phyloP scores from a whole-genome alignment of 2,329 filamentous ascomycete species.

The Blastomyces emzantsi region DNA sequence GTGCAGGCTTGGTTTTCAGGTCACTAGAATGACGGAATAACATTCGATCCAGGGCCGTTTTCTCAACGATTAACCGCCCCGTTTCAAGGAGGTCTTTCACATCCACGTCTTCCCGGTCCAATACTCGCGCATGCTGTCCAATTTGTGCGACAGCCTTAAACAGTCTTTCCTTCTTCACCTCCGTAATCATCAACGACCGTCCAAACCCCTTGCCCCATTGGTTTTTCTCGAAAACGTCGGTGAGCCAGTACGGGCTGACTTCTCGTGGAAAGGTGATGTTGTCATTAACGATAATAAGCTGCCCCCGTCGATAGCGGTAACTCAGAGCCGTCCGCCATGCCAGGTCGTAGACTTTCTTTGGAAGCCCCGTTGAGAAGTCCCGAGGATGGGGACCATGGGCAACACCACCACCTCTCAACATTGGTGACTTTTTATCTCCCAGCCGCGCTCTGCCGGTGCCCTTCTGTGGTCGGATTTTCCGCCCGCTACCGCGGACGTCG shows the following conservation, averaged over 20 bases:
- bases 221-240: constrained; percentile 61
- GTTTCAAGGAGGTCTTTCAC: constrained; percentile 89
- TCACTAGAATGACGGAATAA: constrained; percentile 54
- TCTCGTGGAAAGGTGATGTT: constrained; percentile 56
- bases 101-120: constrained; percentile 71
- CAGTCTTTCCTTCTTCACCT: constrained; percentile 51
- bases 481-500: constrained; percentile 74
- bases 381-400: constrained; percentile 82
- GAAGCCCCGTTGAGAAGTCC: constrained; percentile 78
- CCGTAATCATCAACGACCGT: constrained; percentile 67
- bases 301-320: constrained; percentile 79
- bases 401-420: constrained; percentile 77
- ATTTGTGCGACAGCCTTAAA: constrained; percentile 57
- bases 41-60: constrained; percentile 65
- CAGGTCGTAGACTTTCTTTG: constrained; percentile 85
- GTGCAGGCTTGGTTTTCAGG: constrained; percentile 27
- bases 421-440: constrained; percentile 71
- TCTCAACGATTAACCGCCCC: constrained; percentile 78
- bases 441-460: constrained; percentile 71
- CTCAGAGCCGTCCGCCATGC: constrained; percentile 91
- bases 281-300: constrained; percentile 77
- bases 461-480: constrained; percentile 80
- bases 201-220: constrained; percentile 58
- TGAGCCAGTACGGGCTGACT: constrained; percentile 49
- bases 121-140: constrained; percentile 57